A percentile compares a stretch with the other conserved stretches of the same genome.
Conservation (phyloP, 176 grass and related monocot species). For the Pharus latifolius region DNA sequence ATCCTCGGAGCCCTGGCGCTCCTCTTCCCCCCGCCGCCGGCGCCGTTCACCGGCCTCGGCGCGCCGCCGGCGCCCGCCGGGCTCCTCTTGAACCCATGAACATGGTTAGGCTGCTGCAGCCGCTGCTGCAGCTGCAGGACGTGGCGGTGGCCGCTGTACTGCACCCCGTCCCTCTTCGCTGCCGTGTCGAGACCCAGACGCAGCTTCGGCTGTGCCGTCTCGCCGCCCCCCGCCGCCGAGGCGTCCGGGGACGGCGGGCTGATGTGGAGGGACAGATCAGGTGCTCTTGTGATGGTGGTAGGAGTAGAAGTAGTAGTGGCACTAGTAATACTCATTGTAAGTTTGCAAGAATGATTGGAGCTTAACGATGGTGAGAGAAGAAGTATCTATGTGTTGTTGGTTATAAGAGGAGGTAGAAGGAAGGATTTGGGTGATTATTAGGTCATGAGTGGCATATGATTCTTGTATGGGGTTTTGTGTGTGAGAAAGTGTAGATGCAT, state of each 20-base stretch:
- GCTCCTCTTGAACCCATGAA: constrained; percentile 55
- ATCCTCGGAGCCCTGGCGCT: constrained; percentile 83
- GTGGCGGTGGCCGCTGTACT: not conserved
- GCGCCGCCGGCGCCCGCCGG: not conserved
- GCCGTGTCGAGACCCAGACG: constrained; percentile 15
- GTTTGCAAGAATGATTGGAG: not conserved
- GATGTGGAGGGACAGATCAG: constrained; percentile 86
- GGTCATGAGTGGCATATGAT: constrained; percentile 78
- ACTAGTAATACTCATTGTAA: constrained; percentile 16
- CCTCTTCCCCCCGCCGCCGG: constrained; percentile 28
- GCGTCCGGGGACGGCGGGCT: constrained; percentile 35
- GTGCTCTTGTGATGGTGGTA: constrained; percentile 8
- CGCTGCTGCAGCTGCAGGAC: not conserved
- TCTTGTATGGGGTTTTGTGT: constrained; percentile 24
- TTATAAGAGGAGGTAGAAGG: not conserved
- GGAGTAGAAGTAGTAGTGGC: not conserved
- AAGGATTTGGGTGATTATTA: constrained; percentile 61
- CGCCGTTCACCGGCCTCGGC: not conserved
- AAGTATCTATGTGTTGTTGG: not conserved
- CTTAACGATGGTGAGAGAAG: not conserved
- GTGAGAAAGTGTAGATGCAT: constrained; percentile 7
- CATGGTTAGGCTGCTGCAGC: constrained; percentile 38
- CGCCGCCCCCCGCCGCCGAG: not conserved
- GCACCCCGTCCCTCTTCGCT: not conserved
- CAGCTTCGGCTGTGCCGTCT: constrained; percentile 22